Conservation (phyloP, 2,329 filamentous ascomycete species). For the Beauveria rudraprayagi region DNA sequence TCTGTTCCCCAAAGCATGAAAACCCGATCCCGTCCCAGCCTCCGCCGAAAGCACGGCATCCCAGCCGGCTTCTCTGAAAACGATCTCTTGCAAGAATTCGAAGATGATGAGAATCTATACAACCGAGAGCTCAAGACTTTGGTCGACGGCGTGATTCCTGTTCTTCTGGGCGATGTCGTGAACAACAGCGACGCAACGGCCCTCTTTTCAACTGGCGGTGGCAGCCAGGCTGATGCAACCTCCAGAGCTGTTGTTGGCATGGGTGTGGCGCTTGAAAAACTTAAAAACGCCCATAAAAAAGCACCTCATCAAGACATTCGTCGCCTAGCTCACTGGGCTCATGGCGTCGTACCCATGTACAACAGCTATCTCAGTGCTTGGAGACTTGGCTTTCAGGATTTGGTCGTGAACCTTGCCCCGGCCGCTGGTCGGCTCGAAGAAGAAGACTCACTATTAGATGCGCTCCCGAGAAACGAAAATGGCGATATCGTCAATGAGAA, state of each 20-base stretch:
- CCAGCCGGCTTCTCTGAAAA: slow-evolving; percentile 60
- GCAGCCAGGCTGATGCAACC: slow-evolving; percentile 50
- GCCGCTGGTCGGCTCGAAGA: slow-evolving; percentile 46
- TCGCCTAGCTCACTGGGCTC: slow-evolving; percentile 71
- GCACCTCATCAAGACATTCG: slow-evolving; percentile 68
- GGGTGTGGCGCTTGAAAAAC: slow-evolving; percentile 79
- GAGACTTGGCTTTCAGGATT: slow-evolving; percentile 88
- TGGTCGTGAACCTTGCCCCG: slow-evolving; percentile 86
- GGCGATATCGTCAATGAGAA: slow-evolving; percentile 63
- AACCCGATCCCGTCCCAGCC: slow-evolving; percentile 69
- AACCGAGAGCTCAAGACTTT: slow-evolving; percentile 84
- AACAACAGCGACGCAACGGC: slow-evolving; percentile 58
- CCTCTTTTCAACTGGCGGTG: slow-evolving; percentile 47
- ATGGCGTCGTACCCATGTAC: slow-evolving; percentile 70
- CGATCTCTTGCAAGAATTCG: slow-evolving; percentile 72
- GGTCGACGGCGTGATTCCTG: slow-evolving; percentile 90
- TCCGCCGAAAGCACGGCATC: slow-evolving; percentile 63
- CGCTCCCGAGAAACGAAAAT: slow-evolving; percentile 52
- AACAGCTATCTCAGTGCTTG: slow-evolving; percentile 79
- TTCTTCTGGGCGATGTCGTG: slow-evolving; percentile 77
- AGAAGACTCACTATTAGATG: slow-evolving; percentile 51
- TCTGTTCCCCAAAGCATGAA: slow-evolving; percentile 50
- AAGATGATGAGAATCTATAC: slow-evolving; percentile 79
- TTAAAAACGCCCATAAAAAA: slow-evolving; percentile 71
- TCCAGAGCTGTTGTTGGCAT: slow-evolving; percentile 89